phyloP scores from a whole-genome alignment of 148 eudicot species.

The Cornus kousa region DNA sequence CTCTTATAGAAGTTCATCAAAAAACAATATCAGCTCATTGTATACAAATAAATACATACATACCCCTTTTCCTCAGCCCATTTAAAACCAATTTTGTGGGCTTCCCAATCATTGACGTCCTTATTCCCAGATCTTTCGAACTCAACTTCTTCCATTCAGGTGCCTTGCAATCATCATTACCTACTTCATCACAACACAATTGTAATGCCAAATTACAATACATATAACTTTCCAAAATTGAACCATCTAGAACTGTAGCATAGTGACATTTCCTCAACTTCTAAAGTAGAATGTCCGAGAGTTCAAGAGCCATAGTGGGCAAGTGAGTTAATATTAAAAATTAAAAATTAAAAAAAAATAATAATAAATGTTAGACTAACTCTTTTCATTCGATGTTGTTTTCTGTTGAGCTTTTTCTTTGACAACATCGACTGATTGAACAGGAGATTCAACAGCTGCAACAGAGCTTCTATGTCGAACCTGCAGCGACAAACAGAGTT shows the following conservation, averaged over 20 bases:
- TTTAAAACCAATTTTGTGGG: conserved; percentile 57
- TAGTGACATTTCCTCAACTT: too few species aligned
- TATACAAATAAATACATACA: too few species aligned
- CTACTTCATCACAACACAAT: conserved; percentile 15
- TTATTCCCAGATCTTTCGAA: conserved; percentile 68
- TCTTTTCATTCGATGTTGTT: neutral
- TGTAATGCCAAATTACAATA: neutral
- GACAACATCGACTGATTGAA: conserved; percentile 15
- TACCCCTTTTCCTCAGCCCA: conserved; percentile 62
- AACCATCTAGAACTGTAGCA: too few species aligned
- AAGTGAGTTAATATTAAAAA: too few species aligned
- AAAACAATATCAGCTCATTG: neutral
- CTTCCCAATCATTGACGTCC: conserved; percentile 51
- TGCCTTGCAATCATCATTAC: conserved; percentile 18
- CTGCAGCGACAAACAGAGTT: conserved; percentile 3
- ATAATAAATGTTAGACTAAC: neutral
- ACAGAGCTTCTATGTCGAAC: conserved; percentile 12
- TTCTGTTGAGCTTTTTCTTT: neutral
- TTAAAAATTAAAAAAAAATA: too few species aligned
- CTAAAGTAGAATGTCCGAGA: too few species aligned
- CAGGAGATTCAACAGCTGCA: conserved; percentile 10
- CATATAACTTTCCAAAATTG: neutral
- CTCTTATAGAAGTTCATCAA: neutral
- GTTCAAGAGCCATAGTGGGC: too few species aligned
- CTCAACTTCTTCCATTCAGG: conserved; percentile 62